These are phyloP conservation scores for Leishmania major DNA, from an alignment of 208 protist species.

Conservation along the genomic window DNA sequence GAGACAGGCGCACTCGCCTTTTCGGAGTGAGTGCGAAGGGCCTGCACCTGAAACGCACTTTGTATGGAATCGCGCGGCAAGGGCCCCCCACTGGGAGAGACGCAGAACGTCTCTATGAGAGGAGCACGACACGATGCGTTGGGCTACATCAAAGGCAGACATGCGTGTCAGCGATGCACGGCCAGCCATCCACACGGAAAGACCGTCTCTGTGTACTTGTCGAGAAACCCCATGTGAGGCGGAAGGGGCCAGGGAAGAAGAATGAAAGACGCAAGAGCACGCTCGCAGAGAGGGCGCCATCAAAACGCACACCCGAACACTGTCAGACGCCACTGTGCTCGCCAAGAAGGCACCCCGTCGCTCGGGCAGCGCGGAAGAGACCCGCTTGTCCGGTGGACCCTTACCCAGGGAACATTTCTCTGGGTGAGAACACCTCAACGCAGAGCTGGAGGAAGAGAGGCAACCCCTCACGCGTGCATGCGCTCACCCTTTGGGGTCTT, in stretches of 20 bases:
- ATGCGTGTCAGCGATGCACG: not conserved
- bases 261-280: not conserved
- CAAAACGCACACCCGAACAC: not conserved
- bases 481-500: not conserved
- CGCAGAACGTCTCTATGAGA: constrained; percentile 13
- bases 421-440: not conserved
- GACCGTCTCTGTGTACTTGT: not conserved
- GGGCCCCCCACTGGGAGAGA: not conserved
- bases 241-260: not conserved
- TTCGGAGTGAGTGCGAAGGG: constrained; percentile 18
- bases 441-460: not conserved
- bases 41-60: constrained; percentile 12
- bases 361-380: not conserved
- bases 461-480: not conserved
- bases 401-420: not conserved
- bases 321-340: not conserved
- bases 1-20: not conserved
- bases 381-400: not conserved
- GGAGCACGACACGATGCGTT: not conserved
- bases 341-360: not conserved
- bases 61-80: constrained; percentile 5
- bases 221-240: not conserved
- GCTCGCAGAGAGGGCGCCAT: not conserved
- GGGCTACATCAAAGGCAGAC: not conserved
- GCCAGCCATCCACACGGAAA: not conserved